Evolutionary conservation across 129 eudicot species (phyloP).

Genomic region (Lonicera japonica): DNA sequence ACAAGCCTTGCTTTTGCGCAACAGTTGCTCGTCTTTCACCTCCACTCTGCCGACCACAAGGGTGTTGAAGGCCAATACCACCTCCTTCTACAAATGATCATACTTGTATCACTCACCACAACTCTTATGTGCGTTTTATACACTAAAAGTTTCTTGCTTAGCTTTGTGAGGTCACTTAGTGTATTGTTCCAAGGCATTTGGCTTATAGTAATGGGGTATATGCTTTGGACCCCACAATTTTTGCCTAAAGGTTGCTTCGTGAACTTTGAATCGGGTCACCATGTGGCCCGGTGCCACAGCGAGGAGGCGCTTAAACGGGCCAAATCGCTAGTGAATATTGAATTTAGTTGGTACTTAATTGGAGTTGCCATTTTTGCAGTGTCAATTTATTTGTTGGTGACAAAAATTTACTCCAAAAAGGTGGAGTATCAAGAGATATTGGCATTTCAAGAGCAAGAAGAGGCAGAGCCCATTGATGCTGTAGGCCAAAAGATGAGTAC

Average conservation of each 20-base stretch:
- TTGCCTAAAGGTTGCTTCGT: slow-evolving; percentile 81
- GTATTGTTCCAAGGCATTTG: too few species aligned
- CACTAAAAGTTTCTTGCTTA: slow-evolving; percentile 40
- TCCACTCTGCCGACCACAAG: too few species aligned
- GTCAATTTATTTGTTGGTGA: slow-evolving; percentile 40
- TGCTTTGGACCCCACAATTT: slow-evolving; percentile 71
- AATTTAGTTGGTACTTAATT: slow-evolving; percentile 79
- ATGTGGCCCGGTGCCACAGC: slow-evolving; percentile 64
- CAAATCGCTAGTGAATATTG: slow-evolving; percentile 70
- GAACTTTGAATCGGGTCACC: slow-evolving; percentile 71
- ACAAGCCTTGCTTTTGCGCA: too few species aligned
- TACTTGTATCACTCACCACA: too few species aligned
- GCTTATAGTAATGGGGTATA: slow-evolving; percentile 83
- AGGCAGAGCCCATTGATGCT: slow-evolving; percentile 22
- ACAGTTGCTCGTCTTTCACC: too few species aligned
- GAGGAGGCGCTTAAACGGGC: slow-evolving; percentile 66
- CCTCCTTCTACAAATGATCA: too few species aligned
- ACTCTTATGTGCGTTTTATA: slow-evolving; percentile 52
- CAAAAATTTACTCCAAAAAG: slow-evolving; percentile 30
- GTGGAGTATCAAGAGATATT: slow-evolving; percentile 40
- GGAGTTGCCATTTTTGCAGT: slow-evolving; percentile 39
- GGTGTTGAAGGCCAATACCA: too few species aligned
- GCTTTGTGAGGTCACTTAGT: slow-evolving; percentile 66
- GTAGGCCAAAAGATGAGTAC: slow-evolving; percentile 51
- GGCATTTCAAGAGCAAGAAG: slow-evolving; percentile 33